Evolutionary conservation across 169 alveolate species (phyloP).

Genomic region (Plasmodium billcollinsi): DNA sequence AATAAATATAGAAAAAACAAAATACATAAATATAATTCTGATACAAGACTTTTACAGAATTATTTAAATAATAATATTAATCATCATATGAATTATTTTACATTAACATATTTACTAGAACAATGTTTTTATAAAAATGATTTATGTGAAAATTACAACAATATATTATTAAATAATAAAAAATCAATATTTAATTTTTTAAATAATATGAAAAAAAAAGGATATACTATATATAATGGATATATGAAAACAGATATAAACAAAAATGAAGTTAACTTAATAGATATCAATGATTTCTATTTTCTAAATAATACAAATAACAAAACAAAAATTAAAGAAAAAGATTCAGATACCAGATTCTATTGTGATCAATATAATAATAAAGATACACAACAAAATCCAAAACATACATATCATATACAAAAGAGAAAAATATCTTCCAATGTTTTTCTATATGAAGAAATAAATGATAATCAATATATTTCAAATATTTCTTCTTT

Average conservation of each 20-base stretch:
- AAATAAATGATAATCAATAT: slow-evolving; percentile 15
- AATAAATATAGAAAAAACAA: not conserved
- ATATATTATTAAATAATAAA: slow-evolving; percentile 19
- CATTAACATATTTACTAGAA: slow-evolving; percentile 10
- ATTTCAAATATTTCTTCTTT: slow-evolving; percentile 49
- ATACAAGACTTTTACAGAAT: not conserved
- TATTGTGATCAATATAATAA: no score
- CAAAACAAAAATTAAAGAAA: not conserved
- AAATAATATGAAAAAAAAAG: slow-evolving; percentile 32
- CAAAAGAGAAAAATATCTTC: slow-evolving; percentile 19
- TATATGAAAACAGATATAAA: slow-evolving; percentile 29
- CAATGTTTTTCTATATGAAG: slow-evolving; percentile 24
- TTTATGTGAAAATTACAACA: slow-evolving; percentile 25
- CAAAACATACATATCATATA: not conserved
- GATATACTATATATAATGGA: slow-evolving; percentile 60
- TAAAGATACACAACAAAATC: not conserved
- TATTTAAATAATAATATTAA: slow-evolving; percentile 11
- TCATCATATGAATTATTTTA: slow-evolving; percentile 37
- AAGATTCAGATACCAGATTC: no score
- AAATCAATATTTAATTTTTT: slow-evolving; percentile 3
- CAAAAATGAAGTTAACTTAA: slow-evolving; percentile 22
- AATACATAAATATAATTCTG: not conserved
- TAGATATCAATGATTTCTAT: slow-evolving; percentile 49
- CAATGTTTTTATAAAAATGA: slow-evolving; percentile 29
- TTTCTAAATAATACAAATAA: slow-evolving; percentile 11